phyloP scores from a whole-genome alignment of 345 rosid species.

The Rubroshorea leprosula region DNA sequence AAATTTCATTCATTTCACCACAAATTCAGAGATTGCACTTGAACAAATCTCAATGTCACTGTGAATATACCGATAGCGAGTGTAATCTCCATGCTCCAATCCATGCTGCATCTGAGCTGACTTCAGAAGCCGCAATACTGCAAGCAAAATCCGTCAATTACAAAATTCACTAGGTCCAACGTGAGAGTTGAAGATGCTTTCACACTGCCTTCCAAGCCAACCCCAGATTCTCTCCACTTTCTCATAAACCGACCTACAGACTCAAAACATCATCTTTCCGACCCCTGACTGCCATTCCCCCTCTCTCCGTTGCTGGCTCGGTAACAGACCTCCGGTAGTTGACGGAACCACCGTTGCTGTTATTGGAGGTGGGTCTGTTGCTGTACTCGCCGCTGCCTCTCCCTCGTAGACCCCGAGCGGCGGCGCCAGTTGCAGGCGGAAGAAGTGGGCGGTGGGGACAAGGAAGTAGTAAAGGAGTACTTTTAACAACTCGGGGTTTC shows the following conservation, averaged over 20 bases:
- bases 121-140: conserved; percentile 87
- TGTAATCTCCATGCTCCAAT: no score
- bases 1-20: no score
- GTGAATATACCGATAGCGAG: conserved; percentile 69
- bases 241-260: conserved; percentile 21
- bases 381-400: conserved; percentile 74
- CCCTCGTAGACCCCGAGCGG: conserved; percentile 68
- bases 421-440: no score
- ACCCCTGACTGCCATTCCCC: conserved; percentile 31
- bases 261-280: conserved; percentile 11
- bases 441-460: conserved; percentile 89
- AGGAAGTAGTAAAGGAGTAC: conserved; percentile 85
- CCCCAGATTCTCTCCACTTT: conserved; percentile 26
- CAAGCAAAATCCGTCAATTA: conserved; percentile 1
- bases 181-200: conserved; percentile 14
- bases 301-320: conserved; percentile 39
- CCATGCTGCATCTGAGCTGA: conserved; percentile 95
- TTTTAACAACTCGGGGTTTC: conserved; percentile 84
- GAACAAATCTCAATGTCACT: no score
- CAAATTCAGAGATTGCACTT: no score
- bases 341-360: conserved; percentile 68
- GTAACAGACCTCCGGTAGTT: conserved; percentile 36
- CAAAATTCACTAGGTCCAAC: not conserved
- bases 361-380: conserved; percentile 74
- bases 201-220: conserved; percentile 26